These are phyloP conservation scores for Saccharomycopsis sp. DNA, from an alignment of 805 yeast genomes.

Conservation along the genomic window DNA sequence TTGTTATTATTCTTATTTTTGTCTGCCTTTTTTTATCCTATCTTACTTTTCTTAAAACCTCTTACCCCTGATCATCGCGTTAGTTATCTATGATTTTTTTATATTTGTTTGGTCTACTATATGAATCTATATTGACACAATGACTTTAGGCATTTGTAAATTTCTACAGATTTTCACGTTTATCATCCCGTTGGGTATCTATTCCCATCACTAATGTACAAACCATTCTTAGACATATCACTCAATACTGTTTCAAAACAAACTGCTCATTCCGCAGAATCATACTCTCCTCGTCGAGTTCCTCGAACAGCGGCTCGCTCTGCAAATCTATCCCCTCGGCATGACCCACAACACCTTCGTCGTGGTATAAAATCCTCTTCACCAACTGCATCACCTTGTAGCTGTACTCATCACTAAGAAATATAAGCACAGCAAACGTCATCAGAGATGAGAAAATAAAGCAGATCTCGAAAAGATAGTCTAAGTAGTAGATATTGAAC, in stretches of 20 bases:
- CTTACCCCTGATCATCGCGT: too few relatives aligned
- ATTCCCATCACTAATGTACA: too few relatives aligned
- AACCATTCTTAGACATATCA: neutral
- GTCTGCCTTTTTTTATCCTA: too few relatives aligned
- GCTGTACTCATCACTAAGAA: neutral
- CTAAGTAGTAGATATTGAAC: slow-evolving; percentile 13
- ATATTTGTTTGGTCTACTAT: neutral
- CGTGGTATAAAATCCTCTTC: neutral
- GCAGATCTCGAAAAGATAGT: slow-evolving; percentile 15
- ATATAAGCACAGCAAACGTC: slow-evolving; percentile 2
- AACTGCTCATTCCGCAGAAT: neutral
- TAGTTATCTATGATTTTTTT: neutral
- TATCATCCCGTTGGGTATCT: too few relatives aligned
- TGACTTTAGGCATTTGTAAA: too few relatives aligned
- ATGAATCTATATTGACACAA: neutral
- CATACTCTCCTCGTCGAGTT: neutral
- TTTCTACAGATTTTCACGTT: too few relatives aligned
- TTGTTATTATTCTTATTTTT: too few relatives aligned
- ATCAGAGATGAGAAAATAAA: slow-evolving; percentile 7
- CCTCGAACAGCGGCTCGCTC: too few relatives aligned
- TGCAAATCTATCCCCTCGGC: neutral
- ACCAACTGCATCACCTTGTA: neutral
- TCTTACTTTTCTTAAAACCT: too few relatives aligned
- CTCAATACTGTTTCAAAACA: neutral
- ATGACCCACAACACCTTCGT: neutral